These are phyloP conservation scores for Colletotrichum ledebouriae DNA, from an alignment of 2,329 filamentous ascomycete genomes.

Conservation along the genomic window DNA sequence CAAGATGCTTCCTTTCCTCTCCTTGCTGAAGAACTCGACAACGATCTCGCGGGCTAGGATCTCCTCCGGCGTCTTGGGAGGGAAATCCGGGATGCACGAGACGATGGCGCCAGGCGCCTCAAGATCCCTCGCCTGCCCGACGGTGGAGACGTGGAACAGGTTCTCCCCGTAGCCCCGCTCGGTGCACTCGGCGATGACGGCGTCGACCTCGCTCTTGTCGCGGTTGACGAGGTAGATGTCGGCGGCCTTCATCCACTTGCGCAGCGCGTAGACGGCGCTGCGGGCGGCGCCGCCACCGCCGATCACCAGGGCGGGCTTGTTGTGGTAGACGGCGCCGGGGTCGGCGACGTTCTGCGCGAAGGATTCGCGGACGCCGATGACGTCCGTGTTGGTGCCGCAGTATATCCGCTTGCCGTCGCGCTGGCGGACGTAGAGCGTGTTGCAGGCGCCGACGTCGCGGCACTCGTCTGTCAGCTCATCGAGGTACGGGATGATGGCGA, in stretches of 20 bases:
- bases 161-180: conserved; percentile 70
- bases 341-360: conserved; percentile 70
- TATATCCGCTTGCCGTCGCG: conserved; percentile 64
- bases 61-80: conserved; percentile 76
- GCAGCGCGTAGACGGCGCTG: conserved; percentile 81
- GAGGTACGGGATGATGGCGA: conserved; percentile 79
- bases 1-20: conserved; percentile 75
- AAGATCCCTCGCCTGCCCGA: conserved; percentile 70
- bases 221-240: conserved; percentile 84
- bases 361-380: conserved; percentile 81
- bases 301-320: conserved; percentile 77
- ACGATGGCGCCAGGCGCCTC: conserved; percentile 76
- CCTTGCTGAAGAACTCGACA: conserved; percentile 60
- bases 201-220: conserved; percentile 74
- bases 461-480: conserved; percentile 81
- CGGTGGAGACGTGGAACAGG: conserved; percentile 72
- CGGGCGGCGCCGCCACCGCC: conserved; percentile 85
- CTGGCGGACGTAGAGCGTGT: conserved; percentile 78
- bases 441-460: conserved; percentile 80
- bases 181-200: conserved; percentile 74
- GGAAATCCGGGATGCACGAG: conserved; percentile 81
- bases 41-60: conserved; percentile 68
- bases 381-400: conserved; percentile 86
- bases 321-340: conserved; percentile 63
- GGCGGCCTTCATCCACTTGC: conserved; percentile 76